A percentile compares a stretch with the other conserved stretches of the same genome.
These are phyloP conservation scores for Amanita molliuscula DNA, from an alignment of 768 basidiomycete species.

Conservation along the genomic window DNA sequence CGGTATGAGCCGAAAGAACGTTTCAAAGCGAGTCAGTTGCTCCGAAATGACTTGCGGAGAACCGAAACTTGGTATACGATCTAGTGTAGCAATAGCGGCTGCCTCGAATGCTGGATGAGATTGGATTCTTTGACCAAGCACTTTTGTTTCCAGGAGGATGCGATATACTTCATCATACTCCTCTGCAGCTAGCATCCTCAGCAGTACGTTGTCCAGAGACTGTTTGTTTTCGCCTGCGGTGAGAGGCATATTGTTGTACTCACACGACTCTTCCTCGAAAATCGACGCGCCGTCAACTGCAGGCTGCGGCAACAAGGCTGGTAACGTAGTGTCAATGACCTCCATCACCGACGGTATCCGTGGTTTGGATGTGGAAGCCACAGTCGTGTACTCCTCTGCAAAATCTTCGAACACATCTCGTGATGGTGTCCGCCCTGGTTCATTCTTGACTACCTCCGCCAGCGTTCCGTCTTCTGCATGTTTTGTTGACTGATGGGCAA, in stretches of 20 bases:
- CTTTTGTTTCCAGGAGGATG: constrained; percentile 21
- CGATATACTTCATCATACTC: constrained; percentile 19
- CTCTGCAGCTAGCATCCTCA: constrained; percentile 12
- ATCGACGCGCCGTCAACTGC: constrained; percentile 14
- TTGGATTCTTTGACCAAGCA: constrained; percentile 19
- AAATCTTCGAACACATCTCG: constrained; percentile 20
- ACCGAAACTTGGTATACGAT: not conserved
- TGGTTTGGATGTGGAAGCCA: constrained; percentile 9
- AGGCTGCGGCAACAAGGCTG: constrained; percentile 19
- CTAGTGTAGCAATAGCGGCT: constrained; percentile 18
- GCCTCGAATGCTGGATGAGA: constrained; percentile 17
- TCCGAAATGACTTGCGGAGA: not conserved
- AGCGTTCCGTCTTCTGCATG: not conserved
- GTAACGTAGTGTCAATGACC: constrained; percentile 19
- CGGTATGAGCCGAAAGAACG: constrained; percentile 13
- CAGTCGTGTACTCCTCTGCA: constrained; percentile 18
- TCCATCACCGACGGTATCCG: constrained; percentile 14
- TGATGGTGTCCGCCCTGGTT: not conserved
- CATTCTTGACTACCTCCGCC: not conserved
- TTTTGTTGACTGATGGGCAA: not conserved
- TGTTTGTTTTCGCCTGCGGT: constrained; percentile 8
- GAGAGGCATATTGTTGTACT: constrained; percentile 13
- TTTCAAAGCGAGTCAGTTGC: constrained; percentile 4
- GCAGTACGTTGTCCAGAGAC: constrained; percentile 12
- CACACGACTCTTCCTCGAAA: constrained; percentile 23